Conservation (phyloP, 495 filamentous ascomycete genomes). For the Penicillium herquei region DNA sequence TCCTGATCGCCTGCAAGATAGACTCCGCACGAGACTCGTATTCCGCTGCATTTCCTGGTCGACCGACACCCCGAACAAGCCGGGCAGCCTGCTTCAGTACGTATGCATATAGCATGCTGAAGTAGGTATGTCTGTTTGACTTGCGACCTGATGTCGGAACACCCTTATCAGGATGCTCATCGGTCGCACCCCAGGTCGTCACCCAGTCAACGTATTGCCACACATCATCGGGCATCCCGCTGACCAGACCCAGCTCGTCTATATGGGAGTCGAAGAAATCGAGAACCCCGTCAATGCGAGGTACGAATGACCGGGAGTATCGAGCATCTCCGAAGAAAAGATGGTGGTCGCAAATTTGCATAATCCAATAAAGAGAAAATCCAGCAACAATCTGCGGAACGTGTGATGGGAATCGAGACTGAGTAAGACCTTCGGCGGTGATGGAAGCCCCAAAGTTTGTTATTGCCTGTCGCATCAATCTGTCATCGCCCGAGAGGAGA, state of each 20-base stretch:
- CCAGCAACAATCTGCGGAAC: conserved; percentile 33
- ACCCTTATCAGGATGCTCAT: conserved; percentile 34
- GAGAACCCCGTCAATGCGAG: conserved; percentile 36
- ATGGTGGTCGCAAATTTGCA: conserved; percentile 36
- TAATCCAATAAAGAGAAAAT: conserved; percentile 38
- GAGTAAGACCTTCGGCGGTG: conserved; percentile 30
- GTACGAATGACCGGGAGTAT: conserved; percentile 28
- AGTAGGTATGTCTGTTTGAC: conserved; percentile 32
- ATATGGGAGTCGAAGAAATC: conserved; percentile 34
- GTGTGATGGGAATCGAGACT: conserved; percentile 38
- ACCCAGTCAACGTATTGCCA: conserved; percentile 47
- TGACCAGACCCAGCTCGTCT: conserved; percentile 32
- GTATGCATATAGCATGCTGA: conserved; percentile 39
- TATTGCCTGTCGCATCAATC: conserved; percentile 37
- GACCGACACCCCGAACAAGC: conserved; percentile 27
- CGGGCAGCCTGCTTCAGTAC: conserved; percentile 26
- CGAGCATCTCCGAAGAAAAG: conserved; percentile 32
- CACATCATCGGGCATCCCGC: conserved; percentile 22
- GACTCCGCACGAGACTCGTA: conserved; percentile 27
- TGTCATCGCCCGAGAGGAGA: conserved; percentile 36
- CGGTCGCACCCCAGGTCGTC: conserved; percentile 34
- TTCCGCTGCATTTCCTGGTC: conserved; percentile 31
- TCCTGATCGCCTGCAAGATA: conserved; percentile 22
- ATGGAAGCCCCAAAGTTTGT: conserved; percentile 34
- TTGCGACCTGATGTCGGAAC: conserved; percentile 31